Evolutionary conservation across 306 rosid species (phyloP).

Genomic region (Cucumis sativus): Cucumber_9930_V3 NC_026656.2:22823001-22823500

Average conservation of each 20-base stretch:
- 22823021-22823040: not conserved
- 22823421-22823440: no score
- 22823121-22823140: conserved; percentile 79
- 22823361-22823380: no score
- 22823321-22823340: no score
- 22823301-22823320: not conserved
- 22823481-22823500: no score
- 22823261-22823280: not conserved
- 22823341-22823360: no score
- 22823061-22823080: no score
- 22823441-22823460: no score
- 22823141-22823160: conserved; percentile 52
- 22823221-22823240: conserved; percentile 43
- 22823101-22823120: conserved; percentile 51
- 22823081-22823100: not conserved
- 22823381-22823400: no score
- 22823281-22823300: not conserved
- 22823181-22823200: conserved; percentile 55
- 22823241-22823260: not conserved
- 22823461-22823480: no score
- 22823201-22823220: conserved; percentile 45
- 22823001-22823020: conserved; percentile 67
- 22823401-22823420: no score
- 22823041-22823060: not conserved
- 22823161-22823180: conserved; percentile 56